These are phyloP conservation scores for Sclerospora graminicola DNA, from an alignment of 352 stramenopile genomes.

Conservation along the genomic window DNA sequence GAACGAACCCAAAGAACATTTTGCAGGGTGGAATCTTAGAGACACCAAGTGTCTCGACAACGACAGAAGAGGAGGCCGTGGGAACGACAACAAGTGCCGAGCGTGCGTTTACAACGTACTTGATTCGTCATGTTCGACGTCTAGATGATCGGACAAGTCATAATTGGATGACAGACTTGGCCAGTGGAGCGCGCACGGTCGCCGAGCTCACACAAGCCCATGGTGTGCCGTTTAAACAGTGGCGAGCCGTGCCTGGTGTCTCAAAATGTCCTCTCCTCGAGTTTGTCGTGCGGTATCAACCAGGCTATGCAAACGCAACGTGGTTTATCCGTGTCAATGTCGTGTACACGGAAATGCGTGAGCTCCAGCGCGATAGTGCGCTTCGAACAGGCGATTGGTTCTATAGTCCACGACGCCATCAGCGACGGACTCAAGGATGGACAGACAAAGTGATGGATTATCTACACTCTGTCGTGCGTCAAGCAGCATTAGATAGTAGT, in stretches of 20 bases:
- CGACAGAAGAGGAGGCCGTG: slow-evolving; percentile 5
- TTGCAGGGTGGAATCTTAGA: slow-evolving; percentile 4
- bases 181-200: slow-evolving; percentile 45
- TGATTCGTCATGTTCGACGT: slow-evolving; percentile 72
- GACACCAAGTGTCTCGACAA: neutral
- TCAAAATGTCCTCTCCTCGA: slow-evolving; percentile 77
- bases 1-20: slow-evolving; percentile 4
- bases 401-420: slow-evolving; percentile 58
- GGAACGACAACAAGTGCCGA: slow-evolving; percentile 15
- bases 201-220: slow-evolving; percentile 66
- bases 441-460: slow-evolving; percentile 74
- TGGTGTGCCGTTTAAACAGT: slow-evolving; percentile 80
- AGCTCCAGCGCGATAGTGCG: slow-evolving; percentile 59
- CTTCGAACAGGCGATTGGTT: slow-evolving; percentile 71
- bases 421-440: slow-evolving; percentile 65
- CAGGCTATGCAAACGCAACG: slow-evolving; percentile 57
- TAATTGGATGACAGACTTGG: slow-evolving; percentile 71
- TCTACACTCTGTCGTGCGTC: slow-evolving; percentile 51
- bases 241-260: slow-evolving; percentile 56
- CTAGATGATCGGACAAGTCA: slow-evolving; percentile 74
- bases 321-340: slow-evolving; percentile 83
- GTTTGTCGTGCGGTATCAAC: slow-evolving; percentile 62
- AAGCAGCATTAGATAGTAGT: slow-evolving; percentile 23
- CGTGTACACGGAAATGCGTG: slow-evolving; percentile 80
- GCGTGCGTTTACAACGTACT: slow-evolving; percentile 60